These are phyloP conservation scores for Neurospora tetrasperma DNA, from an alignment of 495 filamentous ascomycete genomes.

Conservation along the genomic window DNA sequence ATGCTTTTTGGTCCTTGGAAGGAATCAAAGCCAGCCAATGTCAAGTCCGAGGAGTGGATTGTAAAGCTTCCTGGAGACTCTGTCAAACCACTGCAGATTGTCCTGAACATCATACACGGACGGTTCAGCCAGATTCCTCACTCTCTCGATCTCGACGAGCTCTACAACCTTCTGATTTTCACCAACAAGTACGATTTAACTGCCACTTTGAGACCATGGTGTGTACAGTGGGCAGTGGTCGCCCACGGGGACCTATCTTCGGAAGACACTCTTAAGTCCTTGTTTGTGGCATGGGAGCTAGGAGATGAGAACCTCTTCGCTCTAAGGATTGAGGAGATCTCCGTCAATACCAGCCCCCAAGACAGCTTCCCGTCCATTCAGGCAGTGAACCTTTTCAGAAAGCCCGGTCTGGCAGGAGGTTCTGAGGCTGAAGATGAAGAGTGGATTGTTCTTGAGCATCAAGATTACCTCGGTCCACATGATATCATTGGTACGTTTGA, in stretches of 20 bases:
- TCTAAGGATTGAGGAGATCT: background rate
- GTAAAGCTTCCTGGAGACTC: constrained; percentile 20
- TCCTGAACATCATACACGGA: constrained; percentile 20
- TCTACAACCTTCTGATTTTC: constrained; percentile 17
- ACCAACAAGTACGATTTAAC: constrained; percentile 22
- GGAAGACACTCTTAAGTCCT: background rate
- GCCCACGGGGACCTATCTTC: background rate
- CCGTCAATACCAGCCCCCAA: background rate
- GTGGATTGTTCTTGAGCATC: background rate
- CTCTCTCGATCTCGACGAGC: constrained; percentile 5
- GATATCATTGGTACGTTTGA: background rate
- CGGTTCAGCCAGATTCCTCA: constrained; percentile 14
- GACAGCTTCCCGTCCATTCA: background rate
- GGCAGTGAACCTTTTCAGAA: background rate
- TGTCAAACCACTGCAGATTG: background rate
- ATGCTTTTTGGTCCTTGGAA: constrained; percentile 19
- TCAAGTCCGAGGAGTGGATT: constrained; percentile 9
- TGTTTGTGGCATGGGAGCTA: background rate
- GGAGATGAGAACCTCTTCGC: background rate
- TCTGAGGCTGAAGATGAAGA: background rate
- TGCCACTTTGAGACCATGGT: constrained; percentile 15
- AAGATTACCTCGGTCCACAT: background rate
- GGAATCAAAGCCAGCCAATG: constrained; percentile 15
- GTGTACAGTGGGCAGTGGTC: constrained; percentile 8
- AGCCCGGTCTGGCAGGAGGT: background rate